These are phyloP conservation scores for Trichoderma sp. DNA, from an alignment of 2,329 filamentous ascomycete species.

Conservation along the genomic window DNA sequence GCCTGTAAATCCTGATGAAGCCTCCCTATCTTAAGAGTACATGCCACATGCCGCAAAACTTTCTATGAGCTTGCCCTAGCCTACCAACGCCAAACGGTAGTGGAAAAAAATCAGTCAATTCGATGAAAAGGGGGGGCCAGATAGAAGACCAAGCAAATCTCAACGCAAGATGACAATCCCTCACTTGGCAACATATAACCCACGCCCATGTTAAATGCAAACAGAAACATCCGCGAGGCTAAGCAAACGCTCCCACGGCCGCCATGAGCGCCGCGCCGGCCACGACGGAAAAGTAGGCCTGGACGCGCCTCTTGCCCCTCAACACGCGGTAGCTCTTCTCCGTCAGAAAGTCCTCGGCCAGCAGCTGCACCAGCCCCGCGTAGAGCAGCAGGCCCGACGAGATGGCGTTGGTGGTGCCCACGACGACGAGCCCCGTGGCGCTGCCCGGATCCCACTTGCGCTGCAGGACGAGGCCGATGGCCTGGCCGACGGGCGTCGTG, in stretches of 20 bases:
- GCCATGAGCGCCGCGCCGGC: conserved; percentile 70
- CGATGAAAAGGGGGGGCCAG: background rate
- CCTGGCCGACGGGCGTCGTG: conserved; percentile 81
- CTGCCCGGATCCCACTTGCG: conserved; percentile 78
- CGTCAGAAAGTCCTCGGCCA: conserved; percentile 80
- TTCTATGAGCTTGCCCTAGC: conserved; percentile 10
- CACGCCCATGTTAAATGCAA: background rate
- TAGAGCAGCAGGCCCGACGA: conserved; percentile 79
- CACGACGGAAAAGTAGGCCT: conserved; percentile 66
- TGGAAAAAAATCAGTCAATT: background rate
- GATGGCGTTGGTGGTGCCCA: conserved; percentile 86
- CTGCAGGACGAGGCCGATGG: conserved; percentile 76
- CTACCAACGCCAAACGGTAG: conserved; percentile 24
- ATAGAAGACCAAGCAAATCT: background rate
- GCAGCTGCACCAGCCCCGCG: conserved; percentile 78
- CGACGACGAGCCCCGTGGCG: conserved; percentile 74
- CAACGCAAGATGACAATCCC: background rate
- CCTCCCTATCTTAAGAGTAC: background rate
- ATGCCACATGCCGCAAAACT: conserved; percentile 7
- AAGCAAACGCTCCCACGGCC: conserved; percentile 72
- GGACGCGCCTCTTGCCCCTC: conserved; percentile 61
- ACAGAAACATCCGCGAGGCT: background rate
- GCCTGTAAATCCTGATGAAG: background rate
- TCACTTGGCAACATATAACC: background rate
- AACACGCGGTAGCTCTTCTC: conserved; percentile 73